Conservation (phyloP, 768 basidiomycete genomes). For the Suillus weaverae region DNA sequence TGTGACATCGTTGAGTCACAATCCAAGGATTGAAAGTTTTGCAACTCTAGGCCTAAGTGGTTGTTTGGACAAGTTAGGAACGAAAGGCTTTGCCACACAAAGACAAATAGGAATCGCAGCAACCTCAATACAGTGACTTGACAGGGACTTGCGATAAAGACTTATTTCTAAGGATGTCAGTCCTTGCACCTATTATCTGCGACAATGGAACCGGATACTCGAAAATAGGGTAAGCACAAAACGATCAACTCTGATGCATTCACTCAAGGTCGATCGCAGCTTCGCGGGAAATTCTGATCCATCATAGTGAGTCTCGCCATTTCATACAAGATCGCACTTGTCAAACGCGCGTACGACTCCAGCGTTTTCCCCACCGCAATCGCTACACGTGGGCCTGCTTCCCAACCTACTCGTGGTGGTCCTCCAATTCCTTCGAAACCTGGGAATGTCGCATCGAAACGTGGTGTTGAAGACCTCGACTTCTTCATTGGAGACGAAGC, state of each 20-base stretch:
- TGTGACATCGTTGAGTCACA: background rate
- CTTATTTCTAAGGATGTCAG: slow-evolving; percentile 55
- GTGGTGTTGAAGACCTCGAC: slow-evolving; percentile 98
- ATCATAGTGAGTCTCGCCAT: slow-evolving; percentile 71
- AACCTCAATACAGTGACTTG: slow-evolving; percentile 3
- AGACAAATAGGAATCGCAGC: slow-evolving; percentile 24
- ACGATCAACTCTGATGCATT: background rate
- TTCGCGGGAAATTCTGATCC: slow-evolving; percentile 99
- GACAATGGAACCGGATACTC: slow-evolving; percentile 98
- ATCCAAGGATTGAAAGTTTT: background rate
- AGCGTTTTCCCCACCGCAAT: slow-evolving; percentile 99
- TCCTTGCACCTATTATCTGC: slow-evolving; percentile 92
- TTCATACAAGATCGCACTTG: slow-evolving; percentile 2
- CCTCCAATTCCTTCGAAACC: slow-evolving; percentile 84
- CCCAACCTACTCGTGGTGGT: slow-evolving; percentile 60
- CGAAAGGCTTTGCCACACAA: slow-evolving; percentile 24
- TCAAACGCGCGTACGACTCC: background rate
- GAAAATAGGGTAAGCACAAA: slow-evolving; percentile 81
- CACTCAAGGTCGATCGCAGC: slow-evolving; percentile 39
- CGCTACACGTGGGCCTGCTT: slow-evolving; percentile 76
- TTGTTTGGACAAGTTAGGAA: slow-evolving; percentile 28
- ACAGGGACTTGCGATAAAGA: slow-evolving; percentile 12
- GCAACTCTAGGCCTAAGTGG: background rate
- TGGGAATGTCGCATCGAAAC: slow-evolving; percentile 90
- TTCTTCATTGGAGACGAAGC: slow-evolving; percentile 99